Evolutionary conservation across 139 green algal species (phyloP).

Genomic region (Eudorina sp.): DNA sequence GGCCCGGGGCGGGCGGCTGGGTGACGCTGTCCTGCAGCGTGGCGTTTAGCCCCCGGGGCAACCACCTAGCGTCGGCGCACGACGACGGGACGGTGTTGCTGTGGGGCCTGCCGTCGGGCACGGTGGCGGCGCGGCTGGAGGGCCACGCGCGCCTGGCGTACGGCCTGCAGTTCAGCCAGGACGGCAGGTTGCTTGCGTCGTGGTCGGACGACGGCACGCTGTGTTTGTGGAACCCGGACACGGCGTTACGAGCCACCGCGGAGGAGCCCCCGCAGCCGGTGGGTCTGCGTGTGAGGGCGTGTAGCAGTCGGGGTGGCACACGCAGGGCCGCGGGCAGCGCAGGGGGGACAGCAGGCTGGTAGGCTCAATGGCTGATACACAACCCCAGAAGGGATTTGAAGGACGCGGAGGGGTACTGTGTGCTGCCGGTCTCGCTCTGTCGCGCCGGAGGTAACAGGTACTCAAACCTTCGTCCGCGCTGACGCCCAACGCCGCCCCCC

Average conservation of each 20-base stretch:
- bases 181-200: not conserved
- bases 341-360: no score
- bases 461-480: no score
- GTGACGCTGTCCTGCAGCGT: constrained; percentile 18
- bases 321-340: no score
- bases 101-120: not conserved
- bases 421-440: no score
- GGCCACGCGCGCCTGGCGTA: constrained; percentile 1
- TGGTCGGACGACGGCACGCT: not conserved
- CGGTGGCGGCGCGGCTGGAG: not conserved
- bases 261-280: not conserved
- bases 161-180: not conserved
- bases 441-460: no score
- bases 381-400: no score
- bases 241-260: not conserved
- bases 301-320: no score
- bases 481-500: no score
- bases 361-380: no score
- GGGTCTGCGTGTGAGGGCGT: not conserved
- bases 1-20: constrained; percentile 9
- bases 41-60: not conserved
- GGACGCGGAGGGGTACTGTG: no score
- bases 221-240: constrained; percentile 7
- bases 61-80: not conserved
- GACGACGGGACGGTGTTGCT: constrained; percentile 25